Evolutionary conservation across 495 filamentous ascomycete species (phyloP), one percentile per base, ranked within the genome.

Genomic region (Acidomyces sp.): DNA sequence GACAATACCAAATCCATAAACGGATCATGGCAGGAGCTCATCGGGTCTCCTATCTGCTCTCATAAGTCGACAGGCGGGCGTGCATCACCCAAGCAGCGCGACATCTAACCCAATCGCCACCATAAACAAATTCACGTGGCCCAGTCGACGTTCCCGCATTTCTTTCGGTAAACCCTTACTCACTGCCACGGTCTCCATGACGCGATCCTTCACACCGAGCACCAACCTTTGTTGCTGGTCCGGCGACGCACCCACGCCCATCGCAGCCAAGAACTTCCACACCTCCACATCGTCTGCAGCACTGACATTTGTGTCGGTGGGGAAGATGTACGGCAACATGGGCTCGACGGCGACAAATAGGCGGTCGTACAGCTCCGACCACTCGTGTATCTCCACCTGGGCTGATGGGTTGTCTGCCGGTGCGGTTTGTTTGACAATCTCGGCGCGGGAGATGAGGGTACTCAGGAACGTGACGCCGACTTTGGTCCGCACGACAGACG

Each of bases 111-210:
- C 92, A 59, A 97, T 96, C 37, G 88, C 90, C 47, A 85, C 75
- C 88, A 97, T 95, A 59, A 97, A 97, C 21, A 97, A 64, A 60
- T 97, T 96, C 49, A 97, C 92, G 55, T 94, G 88, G 42, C 78
- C 78, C 33, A 92, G 67, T 40, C 86, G 77, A 55, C 79, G 72
- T 51, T 71, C 75, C 13, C 78, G 74, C 74, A 94, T 78, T 29
- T 90, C 85, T 13, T 76, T 68, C 10, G 92, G 90, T 11, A 96
- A 73, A 2, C 81, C 84, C 66, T 90, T 93, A 55, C 82, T 78
- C 23, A 92, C 75, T 26, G 67, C 62, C 6, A 95, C 80, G 2
- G 90, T 96, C 55, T 94, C 90, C 85, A 96, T 92, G 39, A 97
- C 90, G 40, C 87, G 77, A 51, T 96, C 92, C 77, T 95, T 97